phyloP scores from a whole-genome alignment of 768 basidiomycete genomes.

The Epithele typhae region DNA sequence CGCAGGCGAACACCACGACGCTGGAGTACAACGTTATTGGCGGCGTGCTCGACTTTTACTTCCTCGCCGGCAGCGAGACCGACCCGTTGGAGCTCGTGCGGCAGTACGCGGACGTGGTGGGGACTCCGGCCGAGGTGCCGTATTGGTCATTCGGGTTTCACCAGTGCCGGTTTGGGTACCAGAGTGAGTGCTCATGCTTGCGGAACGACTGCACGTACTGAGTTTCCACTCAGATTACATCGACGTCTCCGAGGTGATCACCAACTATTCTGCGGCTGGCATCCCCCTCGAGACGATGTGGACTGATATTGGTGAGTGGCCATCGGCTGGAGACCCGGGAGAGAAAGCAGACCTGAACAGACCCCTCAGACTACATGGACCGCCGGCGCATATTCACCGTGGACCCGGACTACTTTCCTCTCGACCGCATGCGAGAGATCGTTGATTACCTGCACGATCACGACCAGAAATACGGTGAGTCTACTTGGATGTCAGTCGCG shows the following conservation, averaged over 20 bases:
- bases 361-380: slow-evolving; percentile 58
- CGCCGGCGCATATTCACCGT: slow-evolving; percentile 63
- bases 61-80: slow-evolving; percentile 61
- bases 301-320: slow-evolving; percentile 60
- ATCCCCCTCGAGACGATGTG: slow-evolving; percentile 79
- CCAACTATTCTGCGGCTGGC: slow-evolving; percentile 52
- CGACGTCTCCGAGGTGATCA: slow-evolving; percentile 57
- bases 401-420: slow-evolving; percentile 65
- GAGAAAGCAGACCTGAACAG: not conserved
- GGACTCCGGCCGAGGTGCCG: slow-evolving; percentile 65
- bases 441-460: slow-evolving; percentile 56
- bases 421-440: slow-evolving; percentile 59
- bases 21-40: slow-evolving; percentile 78
- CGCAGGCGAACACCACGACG: slow-evolving; percentile 29
- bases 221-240: slow-evolving; percentile 57
- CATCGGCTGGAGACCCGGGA: not conserved
- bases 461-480: slow-evolving; percentile 53
- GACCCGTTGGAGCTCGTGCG: slow-evolving; percentile 54
- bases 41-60: slow-evolving; percentile 75
- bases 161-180: slow-evolving; percentile 69
- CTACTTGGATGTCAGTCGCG: not conserved
- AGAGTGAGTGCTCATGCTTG: slow-evolving; percentile 34
- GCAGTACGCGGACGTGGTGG: slow-evolving; percentile 68
- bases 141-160: slow-evolving; percentile 74
- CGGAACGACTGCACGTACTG: not conserved